Base-by-base conservation (phyloP, 2,329 filamentous ascomycete species). In the Apiospora kogelbergensis region DNA sequence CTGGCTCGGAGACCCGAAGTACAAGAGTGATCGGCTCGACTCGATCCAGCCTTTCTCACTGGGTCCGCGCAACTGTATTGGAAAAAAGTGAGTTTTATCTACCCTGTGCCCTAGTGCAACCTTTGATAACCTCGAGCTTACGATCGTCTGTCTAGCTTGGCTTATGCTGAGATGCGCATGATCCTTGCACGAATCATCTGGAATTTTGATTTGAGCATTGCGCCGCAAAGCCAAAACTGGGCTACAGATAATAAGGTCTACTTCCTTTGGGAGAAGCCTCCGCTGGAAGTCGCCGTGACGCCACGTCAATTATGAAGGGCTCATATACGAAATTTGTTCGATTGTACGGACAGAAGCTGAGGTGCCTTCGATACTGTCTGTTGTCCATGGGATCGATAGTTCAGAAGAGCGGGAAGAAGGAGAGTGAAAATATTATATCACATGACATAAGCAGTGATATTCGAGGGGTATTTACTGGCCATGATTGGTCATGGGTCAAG, bases 141-240 rank as follows among this genome's bases (percentile, higher is more conserved):
- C 2, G 6, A 33, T 33, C 2, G 3, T 20, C 15, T 57, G 6
- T 33, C 48, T 7, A 79, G 78, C 66, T 73, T 80, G 22, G 79
- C 79, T 15, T 78, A 78, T 46, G 74, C 72, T 22, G 79, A 81
- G 69, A 79, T 80, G 76, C 74, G 78, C 17, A 63, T 80, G 9
- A 76, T 80, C 11, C 67, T 80, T 2, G 74, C 78, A 5, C 72
- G 73, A 4, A 40, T 81, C 5, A 63, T 81, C 4, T 80, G 74
- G 63, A 76, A 76, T 33, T 81, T 81, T 65, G 78, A 80, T 60
- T 41, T 80, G 66, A 45, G 68, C 20, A 67, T 79, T 13, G 65
- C 70, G 5, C 69, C 74, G 10, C 72, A 76, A 46, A 69, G 69
- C 44, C 6, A 22, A 3, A 45, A 66, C 26, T 66, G 64, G 64